Base-by-base conservation (phyloP, 1,284 basidiomycete genomes). In the Cerioporus squamosus region DNA sequence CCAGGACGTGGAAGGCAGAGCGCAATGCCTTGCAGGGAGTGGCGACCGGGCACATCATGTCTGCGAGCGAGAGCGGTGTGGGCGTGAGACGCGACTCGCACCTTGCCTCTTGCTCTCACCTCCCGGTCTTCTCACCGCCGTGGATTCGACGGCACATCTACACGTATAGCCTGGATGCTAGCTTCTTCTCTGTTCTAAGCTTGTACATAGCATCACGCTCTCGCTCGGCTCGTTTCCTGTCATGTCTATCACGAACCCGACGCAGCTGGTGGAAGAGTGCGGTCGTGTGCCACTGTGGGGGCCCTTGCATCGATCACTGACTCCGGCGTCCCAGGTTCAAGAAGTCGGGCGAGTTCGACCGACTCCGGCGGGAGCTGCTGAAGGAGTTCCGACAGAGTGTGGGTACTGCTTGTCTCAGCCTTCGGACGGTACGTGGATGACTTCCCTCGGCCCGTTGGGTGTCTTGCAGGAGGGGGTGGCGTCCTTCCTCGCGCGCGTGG, bases 341-440 rank as follows among this genome's bases (percentile, higher is more conserved):
- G 72, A 87, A 87, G 67, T 89, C 88, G 7, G 90, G 90, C 26
- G 88, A 91, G 74, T 91, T 90, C 66, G 89, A 91, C 65, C 83
- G 86, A 39, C 71, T 91, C 59, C 79, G 90, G 49, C 81, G 83
- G 45, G 85, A 91, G 67, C 74, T 92, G 20, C 71, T 91, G 53
- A 67, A 78, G 9, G 78, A 87, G 67, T 90, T 90, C 70, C 83
- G 84, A 65, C 79, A 77, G 65, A 81, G 84, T 66, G 90, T 90
- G 70, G 66, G 86, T 77, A 44, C 57, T 42, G 22, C 49, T 42
- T 29, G 38, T 54, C 53, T 60, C 44, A 18, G n/a, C 40, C 31
- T 26, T 26, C 40, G 31, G 39, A 56, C 57, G 54, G 55, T 59
- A 50, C 53, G 48, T 52, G 44, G 51, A 53, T 38, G 46, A 44